A percentile compares a stretch with the other conserved stretches of the same genome.
Conservation (phyloP, 225 moss, liverwort and hornwort genomes). For the Rhytidiadelphus loreus region DNA sequence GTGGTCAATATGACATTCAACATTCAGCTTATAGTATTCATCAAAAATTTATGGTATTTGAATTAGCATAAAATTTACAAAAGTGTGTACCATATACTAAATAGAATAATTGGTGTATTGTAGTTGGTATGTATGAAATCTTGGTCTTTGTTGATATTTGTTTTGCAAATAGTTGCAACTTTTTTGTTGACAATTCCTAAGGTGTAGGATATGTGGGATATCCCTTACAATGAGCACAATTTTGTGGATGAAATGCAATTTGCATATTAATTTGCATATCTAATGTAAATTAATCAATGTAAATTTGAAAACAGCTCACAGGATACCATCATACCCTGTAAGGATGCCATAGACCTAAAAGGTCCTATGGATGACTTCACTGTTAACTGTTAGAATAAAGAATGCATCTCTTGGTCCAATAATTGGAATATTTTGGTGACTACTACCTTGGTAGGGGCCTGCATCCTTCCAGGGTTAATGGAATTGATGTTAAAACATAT, state of each 20-base stretch:
- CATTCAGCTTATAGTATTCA: not conserved
- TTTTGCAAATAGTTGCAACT: not conserved
- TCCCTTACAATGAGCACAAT: not conserved
- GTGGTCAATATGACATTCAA: not conserved
- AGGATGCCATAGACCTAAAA: no score
- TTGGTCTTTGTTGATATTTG: not conserved
- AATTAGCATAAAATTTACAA: not conserved
- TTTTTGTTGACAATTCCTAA: not conserved
- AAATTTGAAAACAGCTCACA: not conserved
- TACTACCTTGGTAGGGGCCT: not conserved
- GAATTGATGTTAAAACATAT: not conserved
- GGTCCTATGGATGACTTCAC: no score
- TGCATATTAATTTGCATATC: not conserved
- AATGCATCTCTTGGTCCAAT: not conserved
- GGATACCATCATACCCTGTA: not conserved
- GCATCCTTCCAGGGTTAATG: not conserved
- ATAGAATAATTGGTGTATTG: not conserved
- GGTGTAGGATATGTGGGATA: not conserved
- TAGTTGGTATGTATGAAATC: not conserved
- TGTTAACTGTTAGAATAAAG: not conserved
- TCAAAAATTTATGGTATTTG: not conserved
- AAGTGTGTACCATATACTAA: not conserved
- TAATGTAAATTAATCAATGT: no score
- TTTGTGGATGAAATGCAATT: not conserved
- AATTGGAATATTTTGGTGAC: not conserved